These are phyloP conservation scores for Leccinum fuscescens DNA, from an alignment of 1,284 basidiomycete species.

Conservation along the genomic window DNA sequence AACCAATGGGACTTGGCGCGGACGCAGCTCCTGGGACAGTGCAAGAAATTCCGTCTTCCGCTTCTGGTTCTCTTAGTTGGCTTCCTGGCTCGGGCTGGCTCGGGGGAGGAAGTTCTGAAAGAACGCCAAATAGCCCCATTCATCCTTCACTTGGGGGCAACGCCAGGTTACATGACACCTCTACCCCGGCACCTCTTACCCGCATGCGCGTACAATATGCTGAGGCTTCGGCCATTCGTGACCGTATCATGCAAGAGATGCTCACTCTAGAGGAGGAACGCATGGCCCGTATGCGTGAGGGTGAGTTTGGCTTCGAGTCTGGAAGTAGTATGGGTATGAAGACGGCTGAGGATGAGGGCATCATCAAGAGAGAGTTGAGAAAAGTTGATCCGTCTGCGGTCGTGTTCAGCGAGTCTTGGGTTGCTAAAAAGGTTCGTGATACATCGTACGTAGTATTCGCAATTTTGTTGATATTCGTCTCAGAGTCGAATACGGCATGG, in stretches of 20 bases:
- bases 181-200: slow-evolving; percentile 34
- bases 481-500: slow-evolving; percentile 86
- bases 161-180: slow-evolving; percentile 23
- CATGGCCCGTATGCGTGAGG: slow-evolving; percentile 89
- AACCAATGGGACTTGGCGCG: slow-evolving; percentile 34
- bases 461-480: slow-evolving; percentile 7
- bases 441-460: not conserved
- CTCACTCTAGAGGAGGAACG: slow-evolving; percentile 93
- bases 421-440: slow-evolving; percentile 77
- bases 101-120: slow-evolving; percentile 32
- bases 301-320: slow-evolving; percentile 50
- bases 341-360: slow-evolving; percentile 84
- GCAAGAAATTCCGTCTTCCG: slow-evolving; percentile 25
- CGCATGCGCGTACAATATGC: slow-evolving; percentile 70
- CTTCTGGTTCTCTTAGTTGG: slow-evolving; percentile 50
- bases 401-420: slow-evolving; percentile 96
- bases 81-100: slow-evolving; percentile 67
- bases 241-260: slow-evolving; percentile 99
- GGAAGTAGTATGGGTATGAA: slow-evolving; percentile 46
- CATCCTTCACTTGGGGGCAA: slow-evolving; percentile 34
- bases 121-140: slow-evolving; percentile 26
- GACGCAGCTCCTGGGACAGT: slow-evolving; percentile 3
- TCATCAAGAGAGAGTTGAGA: slow-evolving; percentile 91
- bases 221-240: slow-evolving; percentile 88
- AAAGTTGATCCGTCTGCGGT: slow-evolving; percentile 96